Evolutionary conservation across 1,284 basidiomycete genomes (phyloP), one percentile per base, ranked within the genome.

Genomic region (Ganoderma sinense): DNA sequence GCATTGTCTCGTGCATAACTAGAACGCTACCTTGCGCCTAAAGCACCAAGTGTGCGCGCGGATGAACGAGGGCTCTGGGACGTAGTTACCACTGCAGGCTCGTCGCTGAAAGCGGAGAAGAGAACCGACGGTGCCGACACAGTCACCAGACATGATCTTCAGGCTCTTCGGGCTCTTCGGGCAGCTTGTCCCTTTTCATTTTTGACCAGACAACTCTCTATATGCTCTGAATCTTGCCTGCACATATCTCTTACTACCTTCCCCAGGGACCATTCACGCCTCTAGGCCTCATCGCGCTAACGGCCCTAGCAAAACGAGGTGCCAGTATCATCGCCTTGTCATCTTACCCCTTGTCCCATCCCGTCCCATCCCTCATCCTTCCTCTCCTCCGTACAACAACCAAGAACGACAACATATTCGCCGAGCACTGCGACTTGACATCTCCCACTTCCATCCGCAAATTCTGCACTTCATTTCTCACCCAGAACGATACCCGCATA

Each of bases 241-340:
- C 11, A 3, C 23, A 11, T 39, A 16, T 14, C 36, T 36, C 58
- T 61, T 11, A 61, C 23, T 26, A 23, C 0, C 10, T 20, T 26
- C 26, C 51, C 2, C 75, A 93, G 92, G 93, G 93, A 36, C 91
- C 84, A 0, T 93, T 94, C 74, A 91, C 91, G 1, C 88, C 93
- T 2, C 78, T 90, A 26, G 93, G 92, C 3, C 78, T 94, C 4
- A 91, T 89, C 0, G 75, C 94, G 0, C 78, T 94, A 7, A 87
- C 92, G 70, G 80, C 81, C 2, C 80, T 95, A 4, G 92, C 93
- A 1, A 80, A 86, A 68, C 86, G 91, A 61, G 94, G 94, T 20
- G 92, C 93, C 23, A 91, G 92, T 72, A 81, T 95, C 71, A 92
- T 95, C 55, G 90, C 90, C 0, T 85, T 95, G 13, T 87, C 91